Conservation (phyloP, 2,329 filamentous ascomycete genomes). For the Aureobasidium sp. region DNA sequence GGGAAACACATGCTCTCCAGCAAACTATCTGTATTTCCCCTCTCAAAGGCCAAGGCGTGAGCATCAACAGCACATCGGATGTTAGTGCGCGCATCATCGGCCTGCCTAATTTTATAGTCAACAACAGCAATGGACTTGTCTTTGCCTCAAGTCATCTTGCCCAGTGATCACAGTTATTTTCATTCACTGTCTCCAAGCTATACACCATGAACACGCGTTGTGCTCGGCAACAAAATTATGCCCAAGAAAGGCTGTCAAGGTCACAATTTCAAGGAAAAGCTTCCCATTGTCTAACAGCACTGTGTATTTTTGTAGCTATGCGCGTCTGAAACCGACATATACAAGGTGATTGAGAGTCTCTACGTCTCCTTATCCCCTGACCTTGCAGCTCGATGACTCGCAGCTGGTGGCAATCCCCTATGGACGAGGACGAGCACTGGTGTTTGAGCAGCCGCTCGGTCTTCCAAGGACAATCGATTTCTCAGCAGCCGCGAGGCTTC, state of each 20-base stretch:
- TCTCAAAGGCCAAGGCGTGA: neutral
- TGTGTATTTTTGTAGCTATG: neutral
- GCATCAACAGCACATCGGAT: neutral
- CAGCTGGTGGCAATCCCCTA: neutral
- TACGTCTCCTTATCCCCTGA: neutral
- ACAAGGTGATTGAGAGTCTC: neutral
- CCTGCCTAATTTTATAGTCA: neutral
- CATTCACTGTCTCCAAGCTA: too few species aligned
- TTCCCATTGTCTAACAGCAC: neutral
- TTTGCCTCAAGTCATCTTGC: neutral
- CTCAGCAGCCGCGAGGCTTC: neutral
- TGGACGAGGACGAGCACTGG: neutral
- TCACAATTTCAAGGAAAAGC: neutral
- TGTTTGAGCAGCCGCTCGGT: neutral
- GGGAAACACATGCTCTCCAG: neutral
- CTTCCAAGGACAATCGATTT: neutral
- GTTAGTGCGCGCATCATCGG: conserved; percentile 3
- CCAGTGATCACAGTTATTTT: neutral
- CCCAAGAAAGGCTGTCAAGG: neutral
- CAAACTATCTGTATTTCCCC: neutral
- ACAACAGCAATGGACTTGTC: neutral
- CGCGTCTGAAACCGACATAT: too few species aligned
- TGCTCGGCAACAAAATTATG: neutral
- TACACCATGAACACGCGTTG: neutral
- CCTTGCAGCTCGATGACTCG: neutral